Base-by-base conservation (phyloP, 352 stramenopile species). In the Pythium aphanidermatum region DNA sequence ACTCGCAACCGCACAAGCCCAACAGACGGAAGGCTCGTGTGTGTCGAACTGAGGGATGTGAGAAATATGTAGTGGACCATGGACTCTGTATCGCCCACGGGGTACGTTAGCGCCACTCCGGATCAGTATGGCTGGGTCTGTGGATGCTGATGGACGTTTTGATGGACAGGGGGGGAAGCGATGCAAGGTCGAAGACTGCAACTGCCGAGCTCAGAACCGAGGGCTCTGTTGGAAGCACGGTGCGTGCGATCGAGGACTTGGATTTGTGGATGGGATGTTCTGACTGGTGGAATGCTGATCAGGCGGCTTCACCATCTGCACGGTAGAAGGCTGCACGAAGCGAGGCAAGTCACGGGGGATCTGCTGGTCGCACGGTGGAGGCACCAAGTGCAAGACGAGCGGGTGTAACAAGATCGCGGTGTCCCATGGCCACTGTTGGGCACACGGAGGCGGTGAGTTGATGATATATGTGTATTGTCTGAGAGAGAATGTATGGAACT, bases 1-100 rank as follows among this genome's bases (percentile, higher is more conserved):
- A n/a, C n/a, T n/a, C n/a, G n/a, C n/a, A n/a, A n/a, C n/a, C n/a
- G n/a, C n/a, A n/a, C 11, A 19, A 13, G 33, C n/a, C 20, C 42
- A 74, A 74, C 43, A 74, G 70, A 28, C 64, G 64, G 20, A 74
- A 74, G 34, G 57, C 57, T 11, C 56, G 64, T 10, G 68, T 74
- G 16, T 74, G 64, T 34, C 70, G 53, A 21, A 51, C 45, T n/a
- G 60, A 70, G 12, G 60, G 64, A 12, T 74, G 64, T 38, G 59
- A 65, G 14, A 74, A 74, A 46, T 70, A 74, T 27, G 64, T 74
- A 20, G 64, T 74, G 19, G 64, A 74, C 36, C 57, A 65, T 16
- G 64, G 64, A 20, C 54, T 74, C 17, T 74, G 64, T 51, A 74
- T 74, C 57, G 52, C 60, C 19, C 64, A 74, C 27, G 64, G 64